Evolutionary conservation across 106 monocot genomes (phyloP), one percentile per base, ranked within the genome.

Genomic region (Dioscorea alata): DNA sequence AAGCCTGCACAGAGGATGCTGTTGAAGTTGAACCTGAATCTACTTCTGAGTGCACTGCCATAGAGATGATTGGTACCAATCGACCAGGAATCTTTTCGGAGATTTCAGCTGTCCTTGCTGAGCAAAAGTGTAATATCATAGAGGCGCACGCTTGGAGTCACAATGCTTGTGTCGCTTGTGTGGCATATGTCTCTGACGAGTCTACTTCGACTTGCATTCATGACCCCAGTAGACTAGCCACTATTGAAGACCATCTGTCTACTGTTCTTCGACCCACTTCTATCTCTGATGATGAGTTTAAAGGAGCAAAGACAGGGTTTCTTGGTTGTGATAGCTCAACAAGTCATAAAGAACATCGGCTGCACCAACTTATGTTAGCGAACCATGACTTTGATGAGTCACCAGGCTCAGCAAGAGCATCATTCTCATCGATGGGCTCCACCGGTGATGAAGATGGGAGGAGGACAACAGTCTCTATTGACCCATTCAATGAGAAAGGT

Each of bases 141-240:
- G 85, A 90, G 68, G 89, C 89, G 19, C 85, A 90, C 70, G 89
- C 89, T 19, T 90, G 85, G 89, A 89, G 82, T 35, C 82, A 90
- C 24, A 85, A 89, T 66, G 72, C 72, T 60, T 78, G 74, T 66
- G 80, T 90, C 8, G 89, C 89, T 13, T 90, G 85, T 70, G 78
- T 83, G 21, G 89, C 80, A 13, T 83, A 80, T 52, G 69, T 90
- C 65, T 90, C 80, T 59, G 79, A 85, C 34, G 74, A 81, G 22
- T 79, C 76, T n/a, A 78, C 75, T 15, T 75, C 81, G 19, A 59
- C 78, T 23, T 60, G 63, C 16, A 86, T 83, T 13, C 33, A 85
- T 49, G 82, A 90, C 59, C 83, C 82, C 8, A 66, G 49, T 58
- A 65, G 82, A 33, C 73, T 89, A 7, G 79, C 85, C 52, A 72